These are phyloP conservation scores for Thelephora ganbajun DNA, from an alignment of 768 basidiomycete genomes.

Conservation along the genomic window DNA sequence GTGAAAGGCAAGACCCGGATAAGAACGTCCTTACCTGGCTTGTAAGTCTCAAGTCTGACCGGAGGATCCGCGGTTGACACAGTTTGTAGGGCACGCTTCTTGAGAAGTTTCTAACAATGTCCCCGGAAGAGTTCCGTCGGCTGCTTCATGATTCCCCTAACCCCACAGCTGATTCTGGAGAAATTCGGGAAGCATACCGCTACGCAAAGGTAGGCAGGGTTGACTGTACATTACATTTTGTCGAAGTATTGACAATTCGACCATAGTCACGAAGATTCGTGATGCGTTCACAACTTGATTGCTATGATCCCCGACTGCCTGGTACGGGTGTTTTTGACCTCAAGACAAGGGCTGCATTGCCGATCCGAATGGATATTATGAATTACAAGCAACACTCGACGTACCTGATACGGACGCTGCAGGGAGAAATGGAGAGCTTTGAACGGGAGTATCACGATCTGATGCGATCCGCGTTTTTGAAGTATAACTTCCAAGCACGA, in stretches of 20 bases:
- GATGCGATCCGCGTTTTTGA: slow-evolving; percentile 85
- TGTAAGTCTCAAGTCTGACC: slow-evolving; percentile 25
- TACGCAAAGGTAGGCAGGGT: slow-evolving; percentile 57
- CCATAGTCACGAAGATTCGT: slow-evolving; percentile 47
- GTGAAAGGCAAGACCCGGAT: slow-evolving; percentile 25
- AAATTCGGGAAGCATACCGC: slow-evolving; percentile 62
- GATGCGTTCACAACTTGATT: slow-evolving; percentile 94
- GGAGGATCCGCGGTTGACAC: not conserved
- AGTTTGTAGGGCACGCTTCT: slow-evolving; percentile 62
- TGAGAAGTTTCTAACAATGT: slow-evolving; percentile 74
- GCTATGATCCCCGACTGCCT: slow-evolving; percentile 65
- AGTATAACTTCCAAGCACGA: slow-evolving; percentile 92
- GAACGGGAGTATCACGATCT: slow-evolving; percentile 94
- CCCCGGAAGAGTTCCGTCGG: slow-evolving; percentile 45
- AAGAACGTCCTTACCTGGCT: slow-evolving; percentile 70
- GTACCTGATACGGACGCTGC: slow-evolving; percentile 52
- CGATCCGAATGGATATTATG: slow-evolving; percentile 72
- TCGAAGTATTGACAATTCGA: not conserved
- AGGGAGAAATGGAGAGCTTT: slow-evolving; percentile 64
- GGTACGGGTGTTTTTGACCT: slow-evolving; percentile 91
- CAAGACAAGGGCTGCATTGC: slow-evolving; percentile 82
- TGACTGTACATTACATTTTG: not conserved
- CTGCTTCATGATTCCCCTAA: slow-evolving; percentile 26
- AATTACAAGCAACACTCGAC: slow-evolving; percentile 79
- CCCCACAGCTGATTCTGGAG: slow-evolving; percentile 18